These are phyloP conservation scores for Conidiobolus incongruus DNA, from an alignment of 371 early-diverging fungal species.

Conservation along the genomic window DNA sequence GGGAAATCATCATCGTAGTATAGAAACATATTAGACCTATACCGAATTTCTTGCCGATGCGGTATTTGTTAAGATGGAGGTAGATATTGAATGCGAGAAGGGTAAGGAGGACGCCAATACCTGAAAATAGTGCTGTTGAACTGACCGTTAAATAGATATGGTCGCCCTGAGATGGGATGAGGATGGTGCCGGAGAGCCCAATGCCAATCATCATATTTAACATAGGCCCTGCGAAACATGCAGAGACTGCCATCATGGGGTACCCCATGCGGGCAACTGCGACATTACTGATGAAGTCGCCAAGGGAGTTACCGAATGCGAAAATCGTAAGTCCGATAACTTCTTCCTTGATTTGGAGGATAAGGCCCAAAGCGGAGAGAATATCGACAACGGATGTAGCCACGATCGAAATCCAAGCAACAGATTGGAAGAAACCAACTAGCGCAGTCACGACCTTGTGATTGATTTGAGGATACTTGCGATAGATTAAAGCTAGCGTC, in stretches of 20 bases:
- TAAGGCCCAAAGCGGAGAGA: slow-evolving; percentile 37
- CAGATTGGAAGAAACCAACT: slow-evolving; percentile 41
- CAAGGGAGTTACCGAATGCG: slow-evolving; percentile 67
- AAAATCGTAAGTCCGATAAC: slow-evolving; percentile 64
- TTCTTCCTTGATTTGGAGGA: slow-evolving; percentile 48
- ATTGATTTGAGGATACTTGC: neutral
- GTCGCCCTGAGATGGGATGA: neutral
- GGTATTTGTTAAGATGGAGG: neutral
- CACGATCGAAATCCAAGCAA: slow-evolving; percentile 59
- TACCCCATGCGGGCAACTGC: slow-evolving; percentile 62
- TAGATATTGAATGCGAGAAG: slow-evolving; percentile 1
- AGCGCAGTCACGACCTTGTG: slow-evolving; percentile 24
- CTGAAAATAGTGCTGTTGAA: neutral
- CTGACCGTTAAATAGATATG: neutral
- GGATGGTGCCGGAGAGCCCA: neutral
- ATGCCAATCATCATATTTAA: slow-evolving; percentile 13
- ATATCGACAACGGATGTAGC: slow-evolving; percentile 68
- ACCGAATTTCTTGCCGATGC: slow-evolving; percentile 1
- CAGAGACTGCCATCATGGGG: slow-evolving; percentile 65
- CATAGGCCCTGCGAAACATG: slow-evolving; percentile 70
- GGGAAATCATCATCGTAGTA: too few relatives aligned
- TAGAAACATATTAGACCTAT: neutral
- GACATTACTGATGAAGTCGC: slow-evolving; percentile 64
- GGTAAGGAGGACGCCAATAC: neutral
- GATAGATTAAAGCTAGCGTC: too few relatives aligned